These are phyloP conservation scores for Colletotrichum horii DNA, from an alignment of 2,329 filamentous ascomycete species.

Conservation along the genomic window DNA sequence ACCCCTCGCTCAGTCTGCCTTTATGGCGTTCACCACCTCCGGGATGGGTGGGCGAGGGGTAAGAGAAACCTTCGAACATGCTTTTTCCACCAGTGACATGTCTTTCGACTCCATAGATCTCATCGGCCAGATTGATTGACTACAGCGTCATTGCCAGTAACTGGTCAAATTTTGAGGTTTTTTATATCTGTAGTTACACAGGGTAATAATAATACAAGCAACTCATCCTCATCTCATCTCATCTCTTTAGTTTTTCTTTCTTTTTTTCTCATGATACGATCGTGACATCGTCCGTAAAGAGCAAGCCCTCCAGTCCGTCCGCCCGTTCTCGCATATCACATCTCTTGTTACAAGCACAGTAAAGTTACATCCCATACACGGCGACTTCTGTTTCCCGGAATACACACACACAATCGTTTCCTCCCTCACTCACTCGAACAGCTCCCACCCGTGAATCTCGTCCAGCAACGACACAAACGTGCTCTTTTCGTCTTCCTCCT, in stretches of 20 bases:
- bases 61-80: constrained; percentile 48
- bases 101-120: background rate
- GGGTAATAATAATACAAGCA: constrained; percentile 4
- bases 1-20: constrained; percentile 36
- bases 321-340: background rate
- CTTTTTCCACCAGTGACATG: background rate
- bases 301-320: background rate
- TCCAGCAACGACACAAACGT: constrained; percentile 42
- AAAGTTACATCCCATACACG: background rate
- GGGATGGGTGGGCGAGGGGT: constrained; percentile 40
- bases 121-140: background rate
- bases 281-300: constrained; percentile 1
- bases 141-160: background rate
- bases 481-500: constrained; percentile 36
- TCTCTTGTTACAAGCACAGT: background rate
- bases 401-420: too few species aligned
- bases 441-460: constrained; percentile 42
- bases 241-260: background rate
- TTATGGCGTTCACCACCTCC: constrained; percentile 31
- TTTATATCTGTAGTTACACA: background rate
- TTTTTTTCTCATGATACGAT: background rate
- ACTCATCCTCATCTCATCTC: background rate
- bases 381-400: background rate
- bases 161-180: background rate
- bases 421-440: background rate